Base-by-base conservation (phyloP, 2,329 filamentous ascomycete genomes). In the Cercospora citrullina region DNA sequence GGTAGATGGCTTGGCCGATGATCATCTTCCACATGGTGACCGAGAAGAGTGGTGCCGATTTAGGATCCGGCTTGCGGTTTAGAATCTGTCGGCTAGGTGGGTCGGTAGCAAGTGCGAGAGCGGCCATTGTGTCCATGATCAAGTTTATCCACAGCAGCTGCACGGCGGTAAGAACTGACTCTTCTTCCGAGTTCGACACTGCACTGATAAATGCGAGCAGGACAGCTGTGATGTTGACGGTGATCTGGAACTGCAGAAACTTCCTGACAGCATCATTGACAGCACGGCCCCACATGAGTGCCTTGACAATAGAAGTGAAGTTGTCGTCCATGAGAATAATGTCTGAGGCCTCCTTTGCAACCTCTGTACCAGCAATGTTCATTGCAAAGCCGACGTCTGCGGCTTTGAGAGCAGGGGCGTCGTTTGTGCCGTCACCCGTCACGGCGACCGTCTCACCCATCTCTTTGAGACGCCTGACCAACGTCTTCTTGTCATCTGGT, bases 1-100 rank as follows among this genome's bases (percentile, higher is more conserved):
- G 94, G 79, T 95, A 98, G 67, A 97, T 85, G 1, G 93, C 89
- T 79, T 98, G 93, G 2, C 94, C 94, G 55, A 97, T 86, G 70
- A 98, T 97, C 94, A 98, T 98, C 85, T 98, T 98, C 94, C 94
- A 96, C 94, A 98, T 98, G 18, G 91, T 94, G 36, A 90, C 84
- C 1, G 93, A 96, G 74, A 98, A 95, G 5, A 94, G 83, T 1
- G 90, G 85, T 6, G 90, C 89, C 31, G 87, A 89, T 76, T 93
- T 93, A 2, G 89, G 86, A 67, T 92, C 88, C 1, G 92, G 92
- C 79, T 92, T 93, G 65, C 93, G 88, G 73, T 96, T 84, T 61
- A 97, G 82, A 28, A 97, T 90, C 72, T 88, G 91, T 63, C 91
- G 89, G 12, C 91, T 91, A 0, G 93, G 93, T n/a, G 93, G 92